Evolutionary conservation across 2,329 filamentous ascomycete genomes (phyloP).

Genomic region (Pseudogymnoascus destructans): DNA sequence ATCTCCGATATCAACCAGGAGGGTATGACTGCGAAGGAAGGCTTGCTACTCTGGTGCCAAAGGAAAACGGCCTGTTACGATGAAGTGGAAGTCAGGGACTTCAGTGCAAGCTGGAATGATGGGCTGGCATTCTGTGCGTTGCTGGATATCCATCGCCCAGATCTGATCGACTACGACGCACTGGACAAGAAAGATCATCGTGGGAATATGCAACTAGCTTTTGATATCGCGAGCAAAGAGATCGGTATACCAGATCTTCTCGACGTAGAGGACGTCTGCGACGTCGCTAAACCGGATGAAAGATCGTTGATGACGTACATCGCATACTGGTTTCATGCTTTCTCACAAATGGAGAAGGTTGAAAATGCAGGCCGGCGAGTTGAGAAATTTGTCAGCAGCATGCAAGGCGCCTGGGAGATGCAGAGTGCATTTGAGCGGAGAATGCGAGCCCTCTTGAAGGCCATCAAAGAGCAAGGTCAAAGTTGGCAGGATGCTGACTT

Average conservation of each 20-base stretch:
- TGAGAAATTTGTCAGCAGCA: slow-evolving; percentile 96
- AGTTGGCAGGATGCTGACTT: slow-evolving; percentile 71
- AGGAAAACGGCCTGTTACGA: slow-evolving; percentile 98
- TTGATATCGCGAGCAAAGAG: slow-evolving; percentile 89
- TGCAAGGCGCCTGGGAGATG: slow-evolving; percentile 99
- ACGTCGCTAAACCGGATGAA: slow-evolving; percentile 91
- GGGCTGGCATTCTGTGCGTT: slow-evolving; percentile 92
- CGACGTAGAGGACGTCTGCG: slow-evolving; percentile 95
- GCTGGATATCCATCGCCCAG: slow-evolving; percentile 90
- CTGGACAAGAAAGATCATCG: slow-evolving; percentile 89
- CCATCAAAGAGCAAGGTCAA: slow-evolving; percentile 60
- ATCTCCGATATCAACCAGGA: slow-evolving; percentile 98
- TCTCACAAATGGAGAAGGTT: slow-evolving; percentile 96
- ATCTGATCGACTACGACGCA: slow-evolving; percentile 91
- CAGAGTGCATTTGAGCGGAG: slow-evolving; percentile 88
- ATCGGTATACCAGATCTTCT: slow-evolving; percentile 93
- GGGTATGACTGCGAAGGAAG: slow-evolving; percentile 95
- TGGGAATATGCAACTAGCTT: slow-evolving; percentile 96
- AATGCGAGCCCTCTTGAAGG: slow-evolving; percentile 68
- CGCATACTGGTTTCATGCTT: slow-evolving; percentile 99
- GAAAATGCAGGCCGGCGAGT: slow-evolving; percentile 93
- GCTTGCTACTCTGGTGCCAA: slow-evolving; percentile 91
- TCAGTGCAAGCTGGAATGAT: slow-evolving; percentile 94
- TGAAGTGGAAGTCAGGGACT: slow-evolving; percentile 89
- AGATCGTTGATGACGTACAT: slow-evolving; percentile 98